Evolutionary conservation across 108 stramenopile genomes (phyloP).

Genomic region (Pinguiococcus pyrenoidosus): DNA sequence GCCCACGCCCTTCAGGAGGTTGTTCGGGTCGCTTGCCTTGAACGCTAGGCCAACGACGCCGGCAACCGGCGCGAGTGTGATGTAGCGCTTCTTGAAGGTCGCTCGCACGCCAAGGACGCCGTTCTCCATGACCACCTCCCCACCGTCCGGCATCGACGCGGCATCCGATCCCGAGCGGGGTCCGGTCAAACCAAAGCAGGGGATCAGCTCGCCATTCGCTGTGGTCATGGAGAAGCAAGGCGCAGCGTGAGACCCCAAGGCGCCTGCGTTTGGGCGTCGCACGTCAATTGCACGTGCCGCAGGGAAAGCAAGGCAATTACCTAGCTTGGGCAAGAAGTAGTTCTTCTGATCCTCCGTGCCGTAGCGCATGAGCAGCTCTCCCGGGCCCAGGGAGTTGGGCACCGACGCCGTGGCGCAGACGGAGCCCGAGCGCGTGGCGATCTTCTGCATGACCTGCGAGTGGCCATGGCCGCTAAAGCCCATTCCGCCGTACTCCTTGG

Average conservation of each 20-base stretch:
- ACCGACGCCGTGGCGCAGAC: constrained; percentile 71
- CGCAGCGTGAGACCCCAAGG: too few species aligned
- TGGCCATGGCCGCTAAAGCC: constrained; percentile 86
- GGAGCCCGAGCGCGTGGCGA: constrained; percentile 43
- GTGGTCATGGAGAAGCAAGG: too few species aligned
- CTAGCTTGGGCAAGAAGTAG: constrained; percentile 76
- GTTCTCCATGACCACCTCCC: constrained; percentile 69
- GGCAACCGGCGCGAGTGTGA: constrained; percentile 91
- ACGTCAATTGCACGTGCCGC: too few species aligned
- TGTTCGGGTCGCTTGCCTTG: constrained; percentile 87
- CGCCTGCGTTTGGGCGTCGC: too few species aligned
- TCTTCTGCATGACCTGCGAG: constrained; percentile 69
- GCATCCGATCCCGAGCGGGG: constrained; percentile 88
- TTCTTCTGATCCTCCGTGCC: constrained; percentile 85
- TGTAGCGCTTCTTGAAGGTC: constrained; percentile 95
- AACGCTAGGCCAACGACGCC: constrained; percentile 89
- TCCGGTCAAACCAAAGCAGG: constrained; percentile 95
- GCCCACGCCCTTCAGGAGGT: constrained; percentile 71
- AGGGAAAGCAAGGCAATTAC: too few species aligned
- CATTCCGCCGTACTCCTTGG: constrained; percentile 86
- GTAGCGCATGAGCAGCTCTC: constrained; percentile 80
- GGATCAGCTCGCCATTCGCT: constrained; percentile 89
- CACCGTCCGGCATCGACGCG: constrained; percentile 69
- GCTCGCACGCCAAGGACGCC: constrained; percentile 84
- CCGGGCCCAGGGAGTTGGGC: constrained; percentile 92